Evolutionary conservation across 139 green algal genomes (phyloP).

Genomic region (Chlamydomonas schloesseri): DNA sequence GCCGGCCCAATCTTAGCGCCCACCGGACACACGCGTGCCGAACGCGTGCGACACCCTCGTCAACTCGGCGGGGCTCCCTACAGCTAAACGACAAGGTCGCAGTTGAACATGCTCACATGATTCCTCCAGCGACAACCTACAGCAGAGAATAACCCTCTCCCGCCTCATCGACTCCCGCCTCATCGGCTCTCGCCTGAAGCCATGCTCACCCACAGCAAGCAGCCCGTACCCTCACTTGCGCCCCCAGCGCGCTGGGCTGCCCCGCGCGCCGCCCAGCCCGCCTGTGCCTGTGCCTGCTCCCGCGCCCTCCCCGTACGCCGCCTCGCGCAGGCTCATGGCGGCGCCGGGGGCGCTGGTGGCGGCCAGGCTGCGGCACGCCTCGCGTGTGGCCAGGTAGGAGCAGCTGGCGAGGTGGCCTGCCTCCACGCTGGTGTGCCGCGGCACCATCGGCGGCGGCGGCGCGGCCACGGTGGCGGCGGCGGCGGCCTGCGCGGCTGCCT

Average conservation of each 20-base stretch:
- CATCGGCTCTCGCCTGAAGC: no score
- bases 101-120: no score
- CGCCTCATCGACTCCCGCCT: no score
- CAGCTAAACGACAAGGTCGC: no score
- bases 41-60: no score
- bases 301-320: not conserved
- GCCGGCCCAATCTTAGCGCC: no score
- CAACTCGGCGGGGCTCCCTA: no score
- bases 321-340: conserved; percentile 7
- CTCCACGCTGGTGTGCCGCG: conserved; percentile 9
- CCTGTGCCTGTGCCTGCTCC: not conserved
- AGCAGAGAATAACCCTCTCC: no score
- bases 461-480: not conserved
- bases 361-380: conserved; percentile 12
- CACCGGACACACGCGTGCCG: no score
- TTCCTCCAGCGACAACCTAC: no score
- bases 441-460: not conserved
- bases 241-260: not conserved
- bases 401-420: not conserved
- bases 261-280: not conserved
- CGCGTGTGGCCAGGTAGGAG: conserved; percentile 17
- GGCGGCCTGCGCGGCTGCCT: not conserved
- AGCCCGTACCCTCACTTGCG: not conserved
- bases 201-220: no score
- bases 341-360: not conserved